Evolutionary conservation across 2,329 filamentous ascomycete species (phyloP), one percentile per base, ranked within the genome.

Genomic region (Verruconis gallopava): DNA sequence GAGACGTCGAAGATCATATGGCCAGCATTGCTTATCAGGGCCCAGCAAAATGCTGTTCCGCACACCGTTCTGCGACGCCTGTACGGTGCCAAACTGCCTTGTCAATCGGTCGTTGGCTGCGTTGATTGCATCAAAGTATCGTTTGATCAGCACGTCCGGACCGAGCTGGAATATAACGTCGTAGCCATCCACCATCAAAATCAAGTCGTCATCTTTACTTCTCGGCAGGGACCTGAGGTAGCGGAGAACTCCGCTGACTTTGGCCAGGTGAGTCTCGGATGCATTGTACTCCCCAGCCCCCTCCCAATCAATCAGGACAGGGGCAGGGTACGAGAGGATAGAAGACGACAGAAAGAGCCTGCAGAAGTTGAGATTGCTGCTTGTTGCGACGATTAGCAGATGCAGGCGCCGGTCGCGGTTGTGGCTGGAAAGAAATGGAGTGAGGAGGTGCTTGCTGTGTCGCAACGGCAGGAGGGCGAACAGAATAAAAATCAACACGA

Each of bases 81-180:
- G 42, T 60, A 53, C 13, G 6, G 25, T n/a, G 9, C 25, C 25
- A 30, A 30, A 30, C n/a, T 30, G 25, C 25, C 25, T 9, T 30
- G 57, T 60, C 21, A 76, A 55, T 17, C 66, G 64, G 14, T 55
- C 53, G 48, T 77, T 69, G 17, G 67, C 68, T 38, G 60, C 59
- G 12, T 61, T 55, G 18, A 67, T 54, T 15, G 71, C 57, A 5
- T 64, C 56, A 46, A 73, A 70, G 55, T 77, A 79, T 21, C 75
- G 64, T 47, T 69, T 58, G 13, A 79, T 65, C 49, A 79, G 55
- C 15, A 79, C 60, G 30, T 75, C 67, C 0, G 72, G 66, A 0
- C 73, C 72, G 5, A 79, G 57, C 50, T 79, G 75, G 42, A 77
- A 68, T 54, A 73, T 71, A 2, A 72, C 62, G 44, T 79, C 74